Evolutionary conservation across 495 filamentous ascomycete genomes (phyloP).

Genomic region (Lophiostoma macrostomum): DNA sequence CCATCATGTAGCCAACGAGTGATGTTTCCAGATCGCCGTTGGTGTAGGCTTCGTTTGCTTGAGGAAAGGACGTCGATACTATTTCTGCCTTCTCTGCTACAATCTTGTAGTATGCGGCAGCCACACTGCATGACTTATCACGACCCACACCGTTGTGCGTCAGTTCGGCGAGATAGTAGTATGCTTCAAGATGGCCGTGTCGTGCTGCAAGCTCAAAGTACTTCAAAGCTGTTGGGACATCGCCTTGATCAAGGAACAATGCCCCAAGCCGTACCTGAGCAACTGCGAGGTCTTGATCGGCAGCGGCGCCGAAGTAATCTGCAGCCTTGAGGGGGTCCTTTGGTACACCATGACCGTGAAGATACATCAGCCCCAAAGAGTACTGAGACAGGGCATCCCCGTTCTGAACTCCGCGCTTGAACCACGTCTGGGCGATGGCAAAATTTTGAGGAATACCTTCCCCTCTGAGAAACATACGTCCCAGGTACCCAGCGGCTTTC

Average conservation of each 20-base stretch:
- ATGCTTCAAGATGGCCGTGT: conserved; percentile 86
- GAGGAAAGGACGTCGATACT: conserved; percentile 77
- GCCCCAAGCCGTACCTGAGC: conserved; percentile 81
- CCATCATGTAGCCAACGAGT: conserved; percentile 81
- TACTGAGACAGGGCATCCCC: conserved; percentile 86
- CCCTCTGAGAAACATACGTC: conserved; percentile 87
- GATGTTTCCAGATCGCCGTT: conserved; percentile 83
- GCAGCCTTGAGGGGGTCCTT: conserved; percentile 72
- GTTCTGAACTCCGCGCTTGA: conserved; percentile 72
- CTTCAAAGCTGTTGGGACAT: conserved; percentile 66
- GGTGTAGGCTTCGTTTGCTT: conserved; percentile 82
- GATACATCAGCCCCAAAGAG: conserved; percentile 79
- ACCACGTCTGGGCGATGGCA: conserved; percentile 76
- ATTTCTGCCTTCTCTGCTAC: conserved; percentile 87
- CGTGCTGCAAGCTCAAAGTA: conserved; percentile 94
- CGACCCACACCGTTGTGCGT: conserved; percentile 75
- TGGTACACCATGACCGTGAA: conserved; percentile 76
- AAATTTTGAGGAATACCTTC: conserved; percentile 84
- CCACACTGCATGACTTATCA: conserved; percentile 75
- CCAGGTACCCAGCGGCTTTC: conserved; percentile 87
- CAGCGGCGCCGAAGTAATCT: conserved; percentile 75
- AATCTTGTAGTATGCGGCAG: conserved; percentile 88
- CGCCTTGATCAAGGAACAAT: conserved; percentile 87
- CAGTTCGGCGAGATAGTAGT: conserved; percentile 93
- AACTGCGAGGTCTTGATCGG: conserved; percentile 78